A percentile compares a stretch with the other conserved stretches of the same genome.
phyloP scores from a whole-genome alignment of 2,329 filamentous ascomycete species.

The Paecilomyces dactylethromorphus region DNA sequence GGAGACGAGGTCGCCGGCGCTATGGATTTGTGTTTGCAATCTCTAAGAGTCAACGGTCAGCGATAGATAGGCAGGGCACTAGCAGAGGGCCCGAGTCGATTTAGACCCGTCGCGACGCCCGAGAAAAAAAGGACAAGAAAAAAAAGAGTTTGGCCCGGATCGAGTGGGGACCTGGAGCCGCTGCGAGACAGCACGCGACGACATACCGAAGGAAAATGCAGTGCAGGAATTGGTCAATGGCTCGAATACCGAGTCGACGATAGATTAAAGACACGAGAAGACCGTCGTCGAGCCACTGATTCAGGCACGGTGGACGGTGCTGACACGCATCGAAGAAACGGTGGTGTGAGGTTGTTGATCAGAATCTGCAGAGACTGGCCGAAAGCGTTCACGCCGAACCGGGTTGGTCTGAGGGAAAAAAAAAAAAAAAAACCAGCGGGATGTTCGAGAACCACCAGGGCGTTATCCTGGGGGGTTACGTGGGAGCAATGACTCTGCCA shows the following conservation, averaged over 20 bases:
- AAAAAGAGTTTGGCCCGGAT: not conserved
- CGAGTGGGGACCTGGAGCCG: not conserved
- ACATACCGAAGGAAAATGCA: not conserved
- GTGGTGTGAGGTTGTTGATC: not conserved
- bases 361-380: not conserved
- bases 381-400: not conserved
- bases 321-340: too few relatives aligned
- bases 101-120: not conserved
- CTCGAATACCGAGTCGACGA: not conserved
- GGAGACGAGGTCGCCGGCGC: not conserved
- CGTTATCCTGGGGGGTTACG: not conserved
- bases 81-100: too few relatives aligned
- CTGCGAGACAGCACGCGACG: not conserved
- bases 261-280: too few relatives aligned
- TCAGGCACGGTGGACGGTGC: too few relatives aligned
- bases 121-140: not conserved
- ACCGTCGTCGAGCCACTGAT: too few relatives aligned
- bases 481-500: not conserved
- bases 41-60: constrained; percentile 1
- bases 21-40: not conserved
- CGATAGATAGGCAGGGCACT: not conserved
- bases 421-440: not conserved
- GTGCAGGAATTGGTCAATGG: not conserved
- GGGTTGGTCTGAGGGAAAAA: not conserved
- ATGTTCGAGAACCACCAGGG: not conserved